Base-by-base conservation (phyloP, 2,329 filamentous ascomycete genomes). In the Colletotrichum neosansevieriae region DNA sequence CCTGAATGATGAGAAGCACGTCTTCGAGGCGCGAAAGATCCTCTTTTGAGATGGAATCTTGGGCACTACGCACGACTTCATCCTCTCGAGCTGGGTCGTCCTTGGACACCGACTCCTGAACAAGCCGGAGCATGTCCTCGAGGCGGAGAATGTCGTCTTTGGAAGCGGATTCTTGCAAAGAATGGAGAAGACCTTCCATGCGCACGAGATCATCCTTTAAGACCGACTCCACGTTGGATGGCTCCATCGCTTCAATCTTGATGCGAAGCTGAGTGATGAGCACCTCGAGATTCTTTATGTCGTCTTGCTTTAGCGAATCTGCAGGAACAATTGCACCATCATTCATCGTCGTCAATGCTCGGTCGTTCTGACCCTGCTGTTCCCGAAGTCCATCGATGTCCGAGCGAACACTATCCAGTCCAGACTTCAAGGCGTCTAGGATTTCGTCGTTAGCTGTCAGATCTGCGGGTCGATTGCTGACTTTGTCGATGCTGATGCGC, bases 381-480 rank as follows among this genome's bases (percentile, higher is more conserved):
- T 91, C 88, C n/a, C 92, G 92, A 44, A 98, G 84, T 19, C 86
- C 85, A 64, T 94, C 92, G 71, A 98, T 92, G 56, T 98, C 94
- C 2, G 88, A 85, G 60, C 90, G 90, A 15, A 98, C 85, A 44
- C 86, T 87, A 49, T 92, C 89, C 9, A 98, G 83, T 0, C 94
- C 94, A n/a, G 90, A 86, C 76, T 92, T 97, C 63, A 98, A 85
- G 0, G 93, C 93, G 68, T 97, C 93, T 1, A 98, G 84, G 59
- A 98, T 94, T 79, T 98, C 94, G 71, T 97, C 93, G 68, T 92
- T 95, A 65, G 93, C 90, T 0, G 92, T 94, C 78, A 95, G 86
- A 73, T 97, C 94, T 0, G 89, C 83, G 5, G 94, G 92, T 80
- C 94, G 96, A 76, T 95, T 90, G 21, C 89, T 84, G 15, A 96